Percentiles rank a stretch among this genome's conserved stretches.
Conservation (phyloP, 108 stramenopile genomes). For the Halocafeteria seosinensis region DNA sequence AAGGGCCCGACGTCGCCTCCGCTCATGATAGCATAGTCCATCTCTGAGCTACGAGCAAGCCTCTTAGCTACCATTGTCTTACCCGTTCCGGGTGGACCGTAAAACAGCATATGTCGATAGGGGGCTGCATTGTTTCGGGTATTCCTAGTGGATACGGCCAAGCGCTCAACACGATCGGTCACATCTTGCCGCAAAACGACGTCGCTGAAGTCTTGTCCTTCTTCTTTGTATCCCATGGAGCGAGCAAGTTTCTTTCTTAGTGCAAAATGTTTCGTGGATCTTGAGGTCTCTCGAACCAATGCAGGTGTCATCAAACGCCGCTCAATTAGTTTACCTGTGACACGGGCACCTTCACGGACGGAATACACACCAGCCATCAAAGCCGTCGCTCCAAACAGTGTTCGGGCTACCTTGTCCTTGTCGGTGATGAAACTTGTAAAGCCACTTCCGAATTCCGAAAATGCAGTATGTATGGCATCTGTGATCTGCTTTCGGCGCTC, state of each 20-base stretch:
- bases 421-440: constrained; percentile 12
- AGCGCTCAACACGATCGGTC: constrained; percentile 59
- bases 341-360: constrained; percentile 2
- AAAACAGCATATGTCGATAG: constrained; percentile 89
- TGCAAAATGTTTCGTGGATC: constrained; percentile 47
- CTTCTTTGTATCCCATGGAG: constrained; percentile 44
- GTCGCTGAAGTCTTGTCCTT: constrained; percentile 45
- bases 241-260: constrained; percentile 37
- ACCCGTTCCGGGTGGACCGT: constrained; percentile 94
- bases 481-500: neutral
- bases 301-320: constrained; percentile 79
- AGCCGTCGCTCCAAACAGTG: constrained; percentile 33
- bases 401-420: neutral
- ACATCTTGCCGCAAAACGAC: constrained; percentile 69
- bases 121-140: constrained; percentile 92
- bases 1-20: constrained; percentile 97
- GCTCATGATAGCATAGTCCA: constrained; percentile 95
- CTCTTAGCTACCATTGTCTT: constrained; percentile 96
- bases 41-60: constrained; percentile 74
- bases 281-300: constrained; percentile 84
- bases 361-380: constrained; percentile 71
- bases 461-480: neutral
- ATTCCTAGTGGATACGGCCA: constrained; percentile 77
- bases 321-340: constrained; percentile 6
- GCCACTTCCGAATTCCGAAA: neutral